phyloP scores from a whole-genome alignment of 2,329 filamentous ascomycete genomes.

The Xylaria sp. region DNA sequence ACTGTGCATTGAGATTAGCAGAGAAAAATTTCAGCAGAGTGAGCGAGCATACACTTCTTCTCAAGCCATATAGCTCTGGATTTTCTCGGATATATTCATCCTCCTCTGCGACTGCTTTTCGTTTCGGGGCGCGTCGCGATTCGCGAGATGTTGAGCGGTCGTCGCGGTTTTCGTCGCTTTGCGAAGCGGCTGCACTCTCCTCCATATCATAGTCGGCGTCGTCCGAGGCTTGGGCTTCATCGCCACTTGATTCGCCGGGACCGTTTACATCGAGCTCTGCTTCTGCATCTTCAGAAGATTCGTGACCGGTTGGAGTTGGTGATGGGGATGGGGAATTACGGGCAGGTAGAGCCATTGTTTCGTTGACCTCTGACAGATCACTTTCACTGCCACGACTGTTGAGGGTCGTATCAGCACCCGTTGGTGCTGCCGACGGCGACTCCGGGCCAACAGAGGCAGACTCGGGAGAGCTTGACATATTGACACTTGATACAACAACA shows the following conservation, averaged over 20 bases:
- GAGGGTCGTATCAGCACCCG: constrained; percentile 46
- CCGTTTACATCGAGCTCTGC: constrained; percentile 43
- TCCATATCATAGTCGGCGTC: constrained; percentile 80
- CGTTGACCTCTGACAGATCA: constrained; percentile 75
- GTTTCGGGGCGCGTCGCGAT: constrained; percentile 73
- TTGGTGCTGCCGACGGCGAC: constrained; percentile 59
- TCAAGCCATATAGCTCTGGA: constrained; percentile 91
- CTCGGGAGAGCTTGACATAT: constrained; percentile 68
- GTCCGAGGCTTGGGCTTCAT: constrained; percentile 62
- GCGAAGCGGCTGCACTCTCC: constrained; percentile 58
- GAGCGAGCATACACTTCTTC: constrained; percentile 76
- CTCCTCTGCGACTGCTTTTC: constrained; percentile 71
- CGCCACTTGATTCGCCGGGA: constrained; percentile 50
- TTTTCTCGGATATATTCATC: constrained; percentile 88
- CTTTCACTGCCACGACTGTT: constrained; percentile 66
- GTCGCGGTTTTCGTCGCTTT: constrained; percentile 54
- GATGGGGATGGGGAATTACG: constrained; percentile 52
- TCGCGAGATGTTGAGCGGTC: constrained; percentile 73
- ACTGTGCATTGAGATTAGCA: constrained; percentile 50
- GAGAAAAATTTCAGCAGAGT: constrained; percentile 24
- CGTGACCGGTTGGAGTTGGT: constrained; percentile 47
- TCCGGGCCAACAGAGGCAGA: constrained; percentile 71
- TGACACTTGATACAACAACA: constrained; percentile 60
- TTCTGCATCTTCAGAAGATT: constrained; percentile 44
- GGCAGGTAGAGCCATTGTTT: constrained; percentile 54